Evolutionary conservation across 148 eudicot species (phyloP).

Genomic region (Fagopyrum homotropicum): DNA sequence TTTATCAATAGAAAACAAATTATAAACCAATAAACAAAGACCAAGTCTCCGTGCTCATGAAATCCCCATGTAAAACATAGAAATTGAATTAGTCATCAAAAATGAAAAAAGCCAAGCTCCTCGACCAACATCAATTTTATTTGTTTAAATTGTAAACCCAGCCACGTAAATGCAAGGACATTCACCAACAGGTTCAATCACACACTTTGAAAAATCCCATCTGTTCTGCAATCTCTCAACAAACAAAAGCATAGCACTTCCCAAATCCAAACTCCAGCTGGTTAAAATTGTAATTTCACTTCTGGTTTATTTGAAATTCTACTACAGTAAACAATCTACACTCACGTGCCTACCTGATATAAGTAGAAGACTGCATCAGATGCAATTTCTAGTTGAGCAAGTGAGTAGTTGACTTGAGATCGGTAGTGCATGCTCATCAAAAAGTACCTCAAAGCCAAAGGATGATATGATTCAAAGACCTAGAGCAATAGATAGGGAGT

Average conservation of each 20-base stretch:
- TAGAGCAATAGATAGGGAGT: constrained; percentile 18
- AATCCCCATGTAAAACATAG: neutral
- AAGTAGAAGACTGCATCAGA: constrained; percentile 62
- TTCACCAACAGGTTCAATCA: neutral
- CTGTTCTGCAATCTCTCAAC: neutral
- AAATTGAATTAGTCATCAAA: too few relatives aligned
- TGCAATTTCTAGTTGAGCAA: constrained; percentile 52
- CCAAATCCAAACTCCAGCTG: neutral
- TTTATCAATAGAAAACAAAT: too few relatives aligned
- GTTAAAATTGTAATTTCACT: neutral
- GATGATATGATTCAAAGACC: constrained; percentile 75
- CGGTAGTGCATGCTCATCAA: constrained; percentile 70
- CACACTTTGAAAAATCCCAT: neutral
- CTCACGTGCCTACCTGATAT: constrained; percentile 53
- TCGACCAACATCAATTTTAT: neutral
- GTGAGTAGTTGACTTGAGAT: constrained; percentile 73
- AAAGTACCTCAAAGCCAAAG: constrained; percentile 82
- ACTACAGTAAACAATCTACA: neutral
- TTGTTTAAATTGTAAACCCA: neutral
- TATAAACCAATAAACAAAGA: too few relatives aligned
- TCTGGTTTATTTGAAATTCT: neutral
- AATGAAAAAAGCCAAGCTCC: neutral
- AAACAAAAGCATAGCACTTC: neutral
- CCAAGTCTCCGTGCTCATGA: neutral
- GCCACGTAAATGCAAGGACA: neutral